A percentile compares a stretch with the other conserved stretches of the same genome.
Evolutionary conservation across 2,329 filamentous ascomycete species (phyloP).

Genomic region (Aspergillus proliferans): DNA sequence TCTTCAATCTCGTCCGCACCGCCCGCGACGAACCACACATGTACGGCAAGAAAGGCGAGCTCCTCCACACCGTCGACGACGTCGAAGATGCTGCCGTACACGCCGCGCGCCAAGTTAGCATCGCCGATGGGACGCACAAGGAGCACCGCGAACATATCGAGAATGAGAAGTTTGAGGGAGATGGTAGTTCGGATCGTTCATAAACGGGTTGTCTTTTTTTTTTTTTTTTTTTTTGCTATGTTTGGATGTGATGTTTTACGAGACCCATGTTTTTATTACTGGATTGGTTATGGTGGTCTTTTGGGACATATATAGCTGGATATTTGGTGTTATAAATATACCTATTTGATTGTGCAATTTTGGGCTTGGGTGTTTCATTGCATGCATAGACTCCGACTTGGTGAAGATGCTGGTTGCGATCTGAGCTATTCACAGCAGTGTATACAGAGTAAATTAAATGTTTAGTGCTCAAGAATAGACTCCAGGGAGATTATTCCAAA

Average conservation of each 20-base stretch:
- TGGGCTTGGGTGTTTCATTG: no score
- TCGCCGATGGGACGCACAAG: conserved; percentile 13
- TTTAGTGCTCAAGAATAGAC: no score
- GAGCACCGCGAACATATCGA: conserved; percentile 3
- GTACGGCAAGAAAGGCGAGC: conserved; percentile 54
- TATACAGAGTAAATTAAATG: no score
- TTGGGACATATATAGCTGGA: neutral
- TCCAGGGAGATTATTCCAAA: no score
- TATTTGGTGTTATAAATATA: neutral
- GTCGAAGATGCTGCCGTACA: conserved; percentile 36
- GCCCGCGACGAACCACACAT: conserved; percentile 49
- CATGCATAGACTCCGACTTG: no score
- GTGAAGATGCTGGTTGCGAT: no score
- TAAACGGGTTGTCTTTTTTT: neutral
- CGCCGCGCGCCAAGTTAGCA: conserved; percentile 26
- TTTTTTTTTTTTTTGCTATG: neutral
- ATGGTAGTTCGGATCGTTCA: neutral
- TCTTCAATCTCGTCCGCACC: conserved; percentile 46
- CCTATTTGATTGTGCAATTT: no score
- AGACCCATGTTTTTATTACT: neutral
- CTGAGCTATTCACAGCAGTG: no score
- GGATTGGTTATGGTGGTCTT: neutral
- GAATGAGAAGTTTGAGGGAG: conserved; percentile 10
- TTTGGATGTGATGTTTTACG: neutral
- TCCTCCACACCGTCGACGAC: conserved; percentile 48